Conservation (phyloP, 306 rosid species). For the Senna siamea region DNA sequence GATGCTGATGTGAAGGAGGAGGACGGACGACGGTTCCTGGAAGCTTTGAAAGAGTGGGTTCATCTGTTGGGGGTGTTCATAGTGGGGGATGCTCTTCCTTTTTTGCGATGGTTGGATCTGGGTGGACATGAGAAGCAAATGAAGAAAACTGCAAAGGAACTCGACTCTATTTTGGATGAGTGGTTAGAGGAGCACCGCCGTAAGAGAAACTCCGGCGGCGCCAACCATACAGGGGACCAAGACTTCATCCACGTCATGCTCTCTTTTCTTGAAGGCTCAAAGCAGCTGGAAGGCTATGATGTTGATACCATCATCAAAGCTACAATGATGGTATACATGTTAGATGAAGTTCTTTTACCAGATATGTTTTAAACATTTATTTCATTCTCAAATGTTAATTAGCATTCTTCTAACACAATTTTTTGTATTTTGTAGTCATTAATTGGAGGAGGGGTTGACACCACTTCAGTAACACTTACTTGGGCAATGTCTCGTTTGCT, state of each 20-base stretch:
- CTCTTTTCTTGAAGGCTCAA: slow-evolving; percentile 20
- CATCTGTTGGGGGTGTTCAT: slow-evolving; percentile 34
- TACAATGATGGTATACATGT: slow-evolving; percentile 46
- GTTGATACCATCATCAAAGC: slow-evolving; percentile 46
- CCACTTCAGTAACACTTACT: neutral
- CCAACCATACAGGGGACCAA: no score
- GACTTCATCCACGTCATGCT: slow-evolving; percentile 58
- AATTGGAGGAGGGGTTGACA: slow-evolving; percentile 4
- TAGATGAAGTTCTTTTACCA: no score
- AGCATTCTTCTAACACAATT: no score
- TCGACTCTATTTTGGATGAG: slow-evolving; percentile 27
- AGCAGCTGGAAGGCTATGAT: slow-evolving; percentile 35
- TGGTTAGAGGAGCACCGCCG: slow-evolving; percentile 45
- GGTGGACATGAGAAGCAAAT: slow-evolving; percentile 49
- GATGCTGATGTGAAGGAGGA: neutral
- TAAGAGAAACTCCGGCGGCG: neutral
- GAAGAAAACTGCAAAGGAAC: slow-evolving; percentile 39
- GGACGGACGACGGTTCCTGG: slow-evolving; percentile 11
- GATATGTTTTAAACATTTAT: no score
- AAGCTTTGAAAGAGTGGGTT: slow-evolving; percentile 31
- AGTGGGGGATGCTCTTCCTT: slow-evolving; percentile 51
- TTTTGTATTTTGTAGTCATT: no score
- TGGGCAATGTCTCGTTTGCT: slow-evolving; percentile 26
- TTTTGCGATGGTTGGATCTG: slow-evolving; percentile 46
- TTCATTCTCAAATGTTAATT: no score